phyloP scores from a whole-genome alignment of 139 green algal species.

The Chlorella vulgaris region DNA sequence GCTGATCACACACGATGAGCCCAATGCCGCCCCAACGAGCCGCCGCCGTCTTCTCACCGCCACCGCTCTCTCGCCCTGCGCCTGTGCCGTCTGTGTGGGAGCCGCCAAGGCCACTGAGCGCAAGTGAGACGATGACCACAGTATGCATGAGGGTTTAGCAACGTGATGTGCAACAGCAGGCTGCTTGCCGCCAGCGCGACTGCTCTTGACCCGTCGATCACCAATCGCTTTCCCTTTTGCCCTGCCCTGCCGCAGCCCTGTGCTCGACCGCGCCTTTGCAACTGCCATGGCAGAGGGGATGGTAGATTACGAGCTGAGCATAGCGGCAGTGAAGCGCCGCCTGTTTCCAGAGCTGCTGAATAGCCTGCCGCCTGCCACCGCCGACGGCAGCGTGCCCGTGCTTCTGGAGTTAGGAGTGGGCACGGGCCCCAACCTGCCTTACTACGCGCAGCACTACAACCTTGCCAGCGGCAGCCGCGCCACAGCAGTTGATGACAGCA shows the following conservation, averaged over 20 bases:
- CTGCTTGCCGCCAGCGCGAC: too few species aligned
- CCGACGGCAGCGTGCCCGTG: background rate
- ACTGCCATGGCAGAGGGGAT: conserved; percentile 16
- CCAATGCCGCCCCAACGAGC: background rate
- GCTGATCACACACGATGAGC: background rate
- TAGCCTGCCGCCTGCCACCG: background rate
- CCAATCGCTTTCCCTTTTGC: too few species aligned
- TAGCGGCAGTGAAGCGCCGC: conserved; percentile 1
- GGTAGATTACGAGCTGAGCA: conserved; percentile 13
- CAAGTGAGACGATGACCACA: too few species aligned
- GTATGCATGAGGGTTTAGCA: too few species aligned
- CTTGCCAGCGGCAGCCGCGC: background rate
- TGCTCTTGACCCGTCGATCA: too few species aligned
- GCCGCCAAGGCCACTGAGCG: background rate
- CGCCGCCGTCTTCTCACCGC: background rate
- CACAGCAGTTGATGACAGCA: too few species aligned
- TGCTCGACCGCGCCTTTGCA: background rate
- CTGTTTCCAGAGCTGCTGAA: conserved; percentile 18
- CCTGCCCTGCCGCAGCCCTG: background rate
- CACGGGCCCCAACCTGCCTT: conserved; percentile 37
- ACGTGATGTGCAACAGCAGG: background rate
- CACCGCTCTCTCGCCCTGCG: background rate
- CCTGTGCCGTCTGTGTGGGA: background rate
- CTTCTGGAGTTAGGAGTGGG: conserved; percentile 72
- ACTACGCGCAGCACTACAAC: background rate